A percentile compares a stretch with the other conserved stretches of the same genome.
Conservation (phyloP, 2,329 filamentous ascomycete genomes). For the Cladosporium velox region DNA sequence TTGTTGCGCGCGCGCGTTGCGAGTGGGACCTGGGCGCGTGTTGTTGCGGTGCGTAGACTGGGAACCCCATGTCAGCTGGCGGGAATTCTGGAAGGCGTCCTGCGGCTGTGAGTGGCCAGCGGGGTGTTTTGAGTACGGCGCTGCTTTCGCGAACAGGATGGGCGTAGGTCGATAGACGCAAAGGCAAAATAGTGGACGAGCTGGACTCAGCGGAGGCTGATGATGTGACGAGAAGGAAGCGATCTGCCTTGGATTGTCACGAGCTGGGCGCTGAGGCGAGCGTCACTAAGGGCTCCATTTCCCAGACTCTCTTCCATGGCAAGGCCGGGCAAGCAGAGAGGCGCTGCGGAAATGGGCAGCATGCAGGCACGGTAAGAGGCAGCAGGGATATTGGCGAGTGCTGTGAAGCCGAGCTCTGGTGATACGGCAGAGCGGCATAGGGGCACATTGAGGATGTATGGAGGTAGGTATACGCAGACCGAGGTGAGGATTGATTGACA, state of each 20-base stretch:
- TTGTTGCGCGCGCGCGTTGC: background rate
- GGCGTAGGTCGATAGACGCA: slow-evolving; percentile 8
- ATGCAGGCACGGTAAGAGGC: slow-evolving; percentile 7
- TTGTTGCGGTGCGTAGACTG: background rate
- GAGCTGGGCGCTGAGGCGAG: background rate
- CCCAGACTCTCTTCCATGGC: background rate
- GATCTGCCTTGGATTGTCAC: background rate
- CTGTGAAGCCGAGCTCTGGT: slow-evolving; percentile 9
- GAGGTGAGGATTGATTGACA: background rate
- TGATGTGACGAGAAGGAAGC: background rate
- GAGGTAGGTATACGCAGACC: slow-evolving; percentile 3
- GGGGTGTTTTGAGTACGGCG: slow-evolving; percentile 11
- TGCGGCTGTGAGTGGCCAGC: slow-evolving; percentile 15
- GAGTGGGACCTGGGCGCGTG: background rate
- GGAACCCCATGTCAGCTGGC: slow-evolving; percentile 13
- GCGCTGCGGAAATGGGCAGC: slow-evolving; percentile 16
- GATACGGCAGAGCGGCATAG: slow-evolving; percentile 17
- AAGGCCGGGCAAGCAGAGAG: background rate
- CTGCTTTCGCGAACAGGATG: slow-evolving; percentile 13
- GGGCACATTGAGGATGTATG: background rate
- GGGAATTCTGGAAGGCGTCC: slow-evolving; percentile 8
- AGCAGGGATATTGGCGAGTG: slow-evolving; percentile 10
- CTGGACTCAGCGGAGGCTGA: background rate
- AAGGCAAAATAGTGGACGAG: slow-evolving; percentile 17
- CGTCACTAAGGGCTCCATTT: background rate